phyloP scores from a whole-genome alignment of 2,329 filamentous ascomycete genomes.

The Monilinia polystroma region DNA sequence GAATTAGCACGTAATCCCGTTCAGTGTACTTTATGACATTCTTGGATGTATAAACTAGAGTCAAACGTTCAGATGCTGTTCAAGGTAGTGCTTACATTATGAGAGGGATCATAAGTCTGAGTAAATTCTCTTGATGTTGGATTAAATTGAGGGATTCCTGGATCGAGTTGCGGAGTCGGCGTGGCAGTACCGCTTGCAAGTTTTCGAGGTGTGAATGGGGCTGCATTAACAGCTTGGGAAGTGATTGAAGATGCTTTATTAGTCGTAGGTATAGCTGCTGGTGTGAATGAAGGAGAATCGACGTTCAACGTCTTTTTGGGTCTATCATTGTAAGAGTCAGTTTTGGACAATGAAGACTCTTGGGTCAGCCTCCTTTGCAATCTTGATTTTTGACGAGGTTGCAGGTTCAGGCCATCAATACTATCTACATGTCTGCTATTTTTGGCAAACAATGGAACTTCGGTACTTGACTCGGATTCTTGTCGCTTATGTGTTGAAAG shows the following conservation, averaged over 20 bases:
- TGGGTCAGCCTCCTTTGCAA: background rate
- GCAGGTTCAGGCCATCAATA: background rate
- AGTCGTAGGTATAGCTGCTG: constrained; percentile 52
- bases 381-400: background rate
- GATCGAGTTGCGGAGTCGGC: constrained; percentile 36
- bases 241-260: constrained; percentile 74
- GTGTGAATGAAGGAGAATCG: constrained; percentile 94
- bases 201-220: constrained; percentile 76
- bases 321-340: constrained; percentile 38
- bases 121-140: constrained; percentile 59
- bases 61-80: background rate
- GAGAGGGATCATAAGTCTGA: constrained; percentile 52
- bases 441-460: background rate
- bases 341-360: background rate
- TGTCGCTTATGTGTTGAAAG: background rate
- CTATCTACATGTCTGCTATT: background rate
- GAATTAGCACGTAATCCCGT: constrained; percentile 28
- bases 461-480: background rate
- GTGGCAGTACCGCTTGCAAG: constrained; percentile 41
- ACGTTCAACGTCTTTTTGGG: constrained; percentile 83
- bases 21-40: background rate
- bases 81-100: constrained; percentile 44
- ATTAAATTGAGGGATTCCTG: constrained; percentile 42
- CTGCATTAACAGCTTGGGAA: constrained; percentile 84
- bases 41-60: background rate